Evolutionary conservation across 2,329 filamentous ascomycete genomes (phyloP), one percentile per base, ranked within the genome.

Genomic region (Penicillium sp.): DNA sequence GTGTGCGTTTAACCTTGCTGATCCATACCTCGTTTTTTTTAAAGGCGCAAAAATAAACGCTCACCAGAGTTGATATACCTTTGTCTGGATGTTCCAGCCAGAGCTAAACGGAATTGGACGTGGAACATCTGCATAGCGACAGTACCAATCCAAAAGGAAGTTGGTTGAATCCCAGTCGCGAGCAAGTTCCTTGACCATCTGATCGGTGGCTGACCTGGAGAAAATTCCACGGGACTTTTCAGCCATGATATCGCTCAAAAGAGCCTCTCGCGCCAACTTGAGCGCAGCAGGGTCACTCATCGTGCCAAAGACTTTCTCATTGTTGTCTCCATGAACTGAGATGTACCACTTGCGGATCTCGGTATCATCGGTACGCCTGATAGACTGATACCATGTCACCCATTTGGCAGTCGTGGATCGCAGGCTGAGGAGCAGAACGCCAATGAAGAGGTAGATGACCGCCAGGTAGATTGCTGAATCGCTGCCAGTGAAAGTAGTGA

Each of bases 391-490:
- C 85, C 85, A 88, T 2, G 79, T 83, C 4, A 83, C 81, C 86
- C 86, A 88, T 62, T 83, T 80, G 22, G 81, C 81, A 39, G 81
- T 81, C 6, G 85, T 78, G 2, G 75, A 75, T n/a, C 84, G 78
- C 59, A 85, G 81, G 10, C 82, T 82, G 19, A 84, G 65, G 2
- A 86, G 64, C 1, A 87, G 76, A 6, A 81, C 65, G 9, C 75
- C 66, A 4, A 87, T 75, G 64, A 87, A 86, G 3, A 78, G 60
- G 56, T 82, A 86, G 1, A 86, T 73, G 1, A 86, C 74, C 2
- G 79, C 75, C 1, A 86, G 77, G 64, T 88, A 88, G 33, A 88
- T 79, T 27, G 79, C 73, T 0, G 84, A 75, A 63, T 87, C 85
- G 61, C 85, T 74, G 2, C 78, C 78, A 10, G 77, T 72, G 64